These are phyloP conservation scores for Acer campestre DNA, from an alignment of 345 rosid genomes.

Conservation along the genomic window DNA sequence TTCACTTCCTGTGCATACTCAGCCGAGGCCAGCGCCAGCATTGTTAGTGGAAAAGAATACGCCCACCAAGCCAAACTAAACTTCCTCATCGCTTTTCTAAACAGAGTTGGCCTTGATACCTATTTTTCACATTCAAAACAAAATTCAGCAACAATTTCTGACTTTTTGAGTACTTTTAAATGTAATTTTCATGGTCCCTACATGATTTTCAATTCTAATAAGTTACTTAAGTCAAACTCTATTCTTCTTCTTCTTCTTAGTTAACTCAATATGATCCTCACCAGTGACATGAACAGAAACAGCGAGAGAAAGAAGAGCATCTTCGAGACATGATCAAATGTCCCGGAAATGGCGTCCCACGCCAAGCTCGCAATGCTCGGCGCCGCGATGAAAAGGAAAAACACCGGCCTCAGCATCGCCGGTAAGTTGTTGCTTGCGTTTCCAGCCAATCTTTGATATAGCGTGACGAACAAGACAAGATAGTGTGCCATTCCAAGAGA, in stretches of 20 bases:
- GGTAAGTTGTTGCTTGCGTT: constrained; percentile 31
- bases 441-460: constrained; percentile 35
- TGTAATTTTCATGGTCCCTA: background rate
- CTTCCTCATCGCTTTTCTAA: constrained; percentile 45
- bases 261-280: constrained; percentile 10
- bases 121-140: background rate
- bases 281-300: constrained; percentile 42
- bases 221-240: constrained; percentile 14
- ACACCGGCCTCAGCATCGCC: constrained; percentile 34
- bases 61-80: constrained; percentile 50
- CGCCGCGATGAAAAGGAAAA: constrained; percentile 38
- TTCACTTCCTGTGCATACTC: constrained; percentile 38
- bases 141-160: background rate
- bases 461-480: constrained; percentile 39
- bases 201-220: background rate
- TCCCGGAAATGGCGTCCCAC: constrained; percentile 33
- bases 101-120: constrained; percentile 37
- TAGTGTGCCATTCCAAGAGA: constrained; percentile 37
- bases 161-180: background rate
- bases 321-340: constrained; percentile 31
- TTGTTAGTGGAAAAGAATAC: constrained; percentile 43
- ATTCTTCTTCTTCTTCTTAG: constrained; percentile 13
- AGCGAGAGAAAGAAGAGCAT: constrained; percentile 43
- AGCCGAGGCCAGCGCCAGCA: constrained; percentile 36
- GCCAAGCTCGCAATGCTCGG: constrained; percentile 40